These are phyloP conservation scores for Kregervanrija fluxuum DNA, from an alignment of 805 yeast species.

Conservation along the genomic window DNA sequence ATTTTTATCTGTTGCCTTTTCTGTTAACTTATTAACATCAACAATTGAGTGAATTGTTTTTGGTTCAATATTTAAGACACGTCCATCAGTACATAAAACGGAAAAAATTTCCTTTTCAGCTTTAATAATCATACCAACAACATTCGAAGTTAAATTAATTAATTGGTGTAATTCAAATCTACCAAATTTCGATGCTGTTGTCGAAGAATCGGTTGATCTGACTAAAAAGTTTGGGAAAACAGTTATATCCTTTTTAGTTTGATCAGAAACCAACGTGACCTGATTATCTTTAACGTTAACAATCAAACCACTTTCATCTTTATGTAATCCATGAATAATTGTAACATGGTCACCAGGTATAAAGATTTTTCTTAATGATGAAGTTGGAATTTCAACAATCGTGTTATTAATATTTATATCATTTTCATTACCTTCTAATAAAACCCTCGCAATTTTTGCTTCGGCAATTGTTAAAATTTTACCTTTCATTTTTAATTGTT, in stretches of 20 bases:
- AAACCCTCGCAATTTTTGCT: conserved; percentile 44
- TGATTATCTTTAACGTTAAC: conserved; percentile 76
- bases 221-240: conserved; percentile 89
- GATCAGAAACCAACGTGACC: conserved; percentile 84
- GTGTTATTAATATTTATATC: conserved; percentile 51
- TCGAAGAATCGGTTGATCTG: conserved; percentile 78
- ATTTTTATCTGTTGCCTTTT: conserved; percentile 76
- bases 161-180: conserved; percentile 83
- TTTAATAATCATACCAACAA: conserved; percentile 82
- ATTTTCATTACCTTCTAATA: conserved; percentile 41
- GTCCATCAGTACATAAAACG: conserved; percentile 76
- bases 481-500: conserved; percentile 86
- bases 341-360: conserved; percentile 92
- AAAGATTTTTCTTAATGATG: conserved; percentile 78
- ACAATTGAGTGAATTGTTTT: conserved; percentile 78
- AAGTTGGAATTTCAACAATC: conserved; percentile 70
- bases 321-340: conserved; percentile 83
- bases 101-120: conserved; percentile 85
- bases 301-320: conserved; percentile 92
- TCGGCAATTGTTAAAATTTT: conserved; percentile 61
- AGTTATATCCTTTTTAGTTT: conserved; percentile 79
- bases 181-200: conserved; percentile 63
- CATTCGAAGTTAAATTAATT: conserved; percentile 78
- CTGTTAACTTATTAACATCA: conserved; percentile 54
- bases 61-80: conserved; percentile 63